Conservation (phyloP, 345 rosid genomes). For the Citrus glauca region DNA sequence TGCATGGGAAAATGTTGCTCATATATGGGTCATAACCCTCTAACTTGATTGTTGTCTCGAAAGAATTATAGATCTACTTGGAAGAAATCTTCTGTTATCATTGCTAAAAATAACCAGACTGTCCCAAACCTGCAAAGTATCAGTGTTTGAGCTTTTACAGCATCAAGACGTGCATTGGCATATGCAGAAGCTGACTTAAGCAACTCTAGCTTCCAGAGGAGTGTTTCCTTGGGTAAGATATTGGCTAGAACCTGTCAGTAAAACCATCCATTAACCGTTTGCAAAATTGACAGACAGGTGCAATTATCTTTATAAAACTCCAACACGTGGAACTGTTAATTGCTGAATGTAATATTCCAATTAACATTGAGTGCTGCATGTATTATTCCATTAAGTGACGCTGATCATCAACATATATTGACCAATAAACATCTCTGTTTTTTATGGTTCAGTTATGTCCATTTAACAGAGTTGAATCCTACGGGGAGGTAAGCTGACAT, state of each 20-base stretch:
- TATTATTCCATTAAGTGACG: too few species aligned
- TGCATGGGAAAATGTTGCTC: not conserved
- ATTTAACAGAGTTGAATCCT: not conserved
- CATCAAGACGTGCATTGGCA: constrained; percentile 48
- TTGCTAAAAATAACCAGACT: not conserved
- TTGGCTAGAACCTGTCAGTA: constrained; percentile 14
- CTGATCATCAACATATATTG: too few species aligned
- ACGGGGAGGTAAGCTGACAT: constrained; percentile 1
- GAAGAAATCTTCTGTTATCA: not conserved
- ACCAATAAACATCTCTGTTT: not conserved
- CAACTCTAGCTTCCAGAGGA: constrained; percentile 34
- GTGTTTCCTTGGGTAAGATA: constrained; percentile 25
- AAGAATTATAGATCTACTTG: not conserved
- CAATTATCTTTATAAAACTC: too few species aligned
- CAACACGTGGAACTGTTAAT: too few species aligned
- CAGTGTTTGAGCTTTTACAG: constrained; percentile 57
- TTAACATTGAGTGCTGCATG: too few species aligned
- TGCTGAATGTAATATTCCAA: too few species aligned
- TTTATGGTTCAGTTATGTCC: too few species aligned
- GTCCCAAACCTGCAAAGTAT: constrained; percentile 49
- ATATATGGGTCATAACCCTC: not conserved
- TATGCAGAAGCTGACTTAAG: constrained; percentile 53
- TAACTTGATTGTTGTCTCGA: not conserved
- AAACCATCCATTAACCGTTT: not conserved
- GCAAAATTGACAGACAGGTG: too few species aligned